Evolutionary conservation across 805 yeast species (phyloP).

Genomic region (Metschnikowia anglica): DNA sequence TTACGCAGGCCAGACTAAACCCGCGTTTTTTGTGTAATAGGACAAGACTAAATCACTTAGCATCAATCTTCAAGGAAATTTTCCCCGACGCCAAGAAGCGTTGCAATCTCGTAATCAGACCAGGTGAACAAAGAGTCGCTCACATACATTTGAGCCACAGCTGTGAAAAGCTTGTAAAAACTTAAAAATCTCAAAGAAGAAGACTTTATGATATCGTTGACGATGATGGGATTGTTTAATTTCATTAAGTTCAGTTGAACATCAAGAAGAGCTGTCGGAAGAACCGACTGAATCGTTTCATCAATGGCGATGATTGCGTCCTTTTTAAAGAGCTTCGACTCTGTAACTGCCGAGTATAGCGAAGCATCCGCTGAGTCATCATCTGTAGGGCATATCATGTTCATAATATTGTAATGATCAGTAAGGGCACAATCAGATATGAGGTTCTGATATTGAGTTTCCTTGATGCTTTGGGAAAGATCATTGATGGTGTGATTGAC

Average conservation of each 20-base stretch:
- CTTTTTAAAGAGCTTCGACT: constrained; percentile 54
- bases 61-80: neutral
- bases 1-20: no score
- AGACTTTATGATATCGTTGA: constrained; percentile 51
- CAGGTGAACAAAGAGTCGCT: constrained; percentile 43
- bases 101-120: constrained; percentile 60
- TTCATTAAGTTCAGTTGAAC: constrained; percentile 56
- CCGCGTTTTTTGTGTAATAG: no score
- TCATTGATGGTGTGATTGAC: constrained; percentile 35
- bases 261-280: constrained; percentile 63
- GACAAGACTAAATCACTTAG: no score
- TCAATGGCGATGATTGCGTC: constrained; percentile 46
- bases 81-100: constrained; percentile 66
- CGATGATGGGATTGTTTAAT: constrained; percentile 62
- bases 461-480: constrained; percentile 40
- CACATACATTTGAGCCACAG: constrained; percentile 39
- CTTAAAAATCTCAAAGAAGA: constrained; percentile 51
- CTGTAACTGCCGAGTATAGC: constrained; percentile 63
- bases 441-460: constrained; percentile 47
- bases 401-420: constrained; percentile 62
- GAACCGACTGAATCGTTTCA: constrained; percentile 45
- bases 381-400: constrained; percentile 67
- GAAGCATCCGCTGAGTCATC: constrained; percentile 60
- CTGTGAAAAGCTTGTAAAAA: constrained; percentile 43
- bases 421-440: constrained; percentile 53